Evolutionary conservation across 2,329 filamentous ascomycete species (phyloP).

Genomic region (Cladosporium cucumerinum): DNA sequence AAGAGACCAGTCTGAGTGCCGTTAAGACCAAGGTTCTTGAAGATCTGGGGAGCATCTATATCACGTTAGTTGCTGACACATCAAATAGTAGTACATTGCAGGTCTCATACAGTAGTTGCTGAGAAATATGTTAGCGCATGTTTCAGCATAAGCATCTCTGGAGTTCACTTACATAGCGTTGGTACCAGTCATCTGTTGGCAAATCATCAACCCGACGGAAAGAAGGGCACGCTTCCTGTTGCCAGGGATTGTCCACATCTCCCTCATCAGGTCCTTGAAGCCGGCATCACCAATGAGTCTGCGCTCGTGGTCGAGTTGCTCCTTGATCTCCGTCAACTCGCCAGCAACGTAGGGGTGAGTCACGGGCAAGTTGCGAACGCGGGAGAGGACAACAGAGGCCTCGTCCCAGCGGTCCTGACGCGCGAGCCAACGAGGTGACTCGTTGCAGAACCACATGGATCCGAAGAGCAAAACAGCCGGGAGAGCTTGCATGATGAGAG

Average conservation of each 20-base stretch:
- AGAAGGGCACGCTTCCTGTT: slow-evolving; percentile 63
- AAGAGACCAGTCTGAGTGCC: slow-evolving; percentile 60
- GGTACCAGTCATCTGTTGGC: slow-evolving; percentile 69
- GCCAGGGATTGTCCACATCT: slow-evolving; percentile 64
- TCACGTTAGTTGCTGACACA: background rate
- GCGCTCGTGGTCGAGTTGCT: slow-evolving; percentile 65
- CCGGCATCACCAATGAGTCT: slow-evolving; percentile 64
- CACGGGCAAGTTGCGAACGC: slow-evolving; percentile 54
- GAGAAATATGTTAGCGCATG: background rate
- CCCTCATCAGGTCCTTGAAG: slow-evolving; percentile 62
- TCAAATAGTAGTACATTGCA: background rate
- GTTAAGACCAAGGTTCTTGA: slow-evolving; percentile 60
- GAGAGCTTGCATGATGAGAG: slow-evolving; percentile 62
- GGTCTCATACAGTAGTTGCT: slow-evolving; percentile 55
- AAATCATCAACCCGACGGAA: slow-evolving; percentile 62
- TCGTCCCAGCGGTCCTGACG: slow-evolving; percentile 67
- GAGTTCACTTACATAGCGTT: slow-evolving; percentile 40
- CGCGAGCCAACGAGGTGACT: slow-evolving; percentile 61
- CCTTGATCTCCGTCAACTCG: slow-evolving; percentile 63
- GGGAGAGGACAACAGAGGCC: slow-evolving; percentile 54
- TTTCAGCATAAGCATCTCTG: background rate
- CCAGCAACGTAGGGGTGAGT: slow-evolving; percentile 53
- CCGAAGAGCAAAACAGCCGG: slow-evolving; percentile 59
- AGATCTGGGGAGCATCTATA: slow-evolving; percentile 58
- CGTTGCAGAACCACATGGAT: slow-evolving; percentile 57